Base-by-base conservation (phyloP, 1,284 basidiomycete genomes). In the Irpex lacteus region DNA sequence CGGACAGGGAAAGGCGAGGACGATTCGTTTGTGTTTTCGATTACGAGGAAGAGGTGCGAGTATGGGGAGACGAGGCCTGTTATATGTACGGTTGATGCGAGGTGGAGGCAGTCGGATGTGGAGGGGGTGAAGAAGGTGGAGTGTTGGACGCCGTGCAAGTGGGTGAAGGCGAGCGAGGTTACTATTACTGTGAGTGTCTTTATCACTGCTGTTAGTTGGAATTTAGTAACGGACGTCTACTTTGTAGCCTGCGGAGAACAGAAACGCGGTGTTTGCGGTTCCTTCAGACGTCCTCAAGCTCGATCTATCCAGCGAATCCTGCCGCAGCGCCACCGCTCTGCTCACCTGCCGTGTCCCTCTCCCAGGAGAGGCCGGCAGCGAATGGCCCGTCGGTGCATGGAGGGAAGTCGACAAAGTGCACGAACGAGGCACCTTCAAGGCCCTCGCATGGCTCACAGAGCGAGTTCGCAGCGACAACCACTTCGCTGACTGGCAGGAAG, bases 391-490 rank as follows among this genome's bases (percentile, higher is more conserved):
- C 44, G 86, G 83, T 7, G 68, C 73, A 1, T 97, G 94, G 94
- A 79, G 78, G 37, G 91, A 95, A 70, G 86, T 98, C 37, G 94
- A 96, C 74, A 89, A 92, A 68, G 81, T 94, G 6, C 90, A 95
- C 71, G 92, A 96, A 70, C 89, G 94, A 5, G 81, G 85, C 1
- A 91, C 88, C 0, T 96, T 95, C 80, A 87, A 86, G 67, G 82
- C 88, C 5, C 74, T 96, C 6, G 91, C 94, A 0, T 98, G 95
- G 95, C 80, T 97, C 37, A 81, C 94, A 13, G 93, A 96, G 72
- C 86, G 94, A 60, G 83, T 96, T 64, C 89, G 92, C 4, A 84
- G 88, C 64, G 85, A 93, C 63, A 85, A 90, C 47, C 85, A 85
- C 63, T 84, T 90, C 68, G 77, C 78, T 26, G 80, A 84, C 61